Evolutionary conservation across 257 asterid genomes (phyloP).

Genomic region (Solanum neorickii): DNA sequence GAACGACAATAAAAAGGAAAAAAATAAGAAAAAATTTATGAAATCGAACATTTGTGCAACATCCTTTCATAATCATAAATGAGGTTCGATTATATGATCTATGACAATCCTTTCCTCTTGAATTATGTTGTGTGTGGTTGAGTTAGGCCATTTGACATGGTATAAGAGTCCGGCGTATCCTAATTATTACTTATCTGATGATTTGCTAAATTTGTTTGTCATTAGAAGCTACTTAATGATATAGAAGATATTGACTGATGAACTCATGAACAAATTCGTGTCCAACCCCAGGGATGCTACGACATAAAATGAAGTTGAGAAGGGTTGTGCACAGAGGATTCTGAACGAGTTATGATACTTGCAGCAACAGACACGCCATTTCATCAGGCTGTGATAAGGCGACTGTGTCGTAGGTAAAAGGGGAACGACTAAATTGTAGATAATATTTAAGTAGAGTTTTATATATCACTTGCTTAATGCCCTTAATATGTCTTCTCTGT

Average conservation of each 20-base stretch:
- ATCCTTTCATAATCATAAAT: too few relatives aligned
- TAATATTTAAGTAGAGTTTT: too few relatives aligned
- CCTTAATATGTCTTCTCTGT: background rate
- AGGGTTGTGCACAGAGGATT: constrained; percentile 80
- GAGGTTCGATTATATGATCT: too few relatives aligned
- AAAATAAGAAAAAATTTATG: too few relatives aligned
- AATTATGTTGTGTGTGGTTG: too few relatives aligned
- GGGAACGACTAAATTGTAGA: background rate
- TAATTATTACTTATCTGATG: background rate
- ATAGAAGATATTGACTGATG: background rate
- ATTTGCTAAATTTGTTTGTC: background rate
- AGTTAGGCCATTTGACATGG: too few relatives aligned
- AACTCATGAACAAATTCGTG: background rate
- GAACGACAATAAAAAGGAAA: too few relatives aligned
- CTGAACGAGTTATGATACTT: constrained; percentile 78
- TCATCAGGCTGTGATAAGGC: constrained; percentile 19
- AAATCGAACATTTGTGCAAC: too few relatives aligned
- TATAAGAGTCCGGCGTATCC: too few relatives aligned
- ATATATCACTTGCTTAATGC: background rate
- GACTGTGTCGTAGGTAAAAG: too few relatives aligned
- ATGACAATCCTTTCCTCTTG: too few relatives aligned
- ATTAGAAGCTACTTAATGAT: background rate
- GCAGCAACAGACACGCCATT: constrained; percentile 96
- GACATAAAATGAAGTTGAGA: constrained; percentile 71
- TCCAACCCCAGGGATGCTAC: constrained; percentile 41